Base-by-base conservation (phyloP, 2,329 filamentous ascomycete species). In the Elsinoe necatrix region DNA sequence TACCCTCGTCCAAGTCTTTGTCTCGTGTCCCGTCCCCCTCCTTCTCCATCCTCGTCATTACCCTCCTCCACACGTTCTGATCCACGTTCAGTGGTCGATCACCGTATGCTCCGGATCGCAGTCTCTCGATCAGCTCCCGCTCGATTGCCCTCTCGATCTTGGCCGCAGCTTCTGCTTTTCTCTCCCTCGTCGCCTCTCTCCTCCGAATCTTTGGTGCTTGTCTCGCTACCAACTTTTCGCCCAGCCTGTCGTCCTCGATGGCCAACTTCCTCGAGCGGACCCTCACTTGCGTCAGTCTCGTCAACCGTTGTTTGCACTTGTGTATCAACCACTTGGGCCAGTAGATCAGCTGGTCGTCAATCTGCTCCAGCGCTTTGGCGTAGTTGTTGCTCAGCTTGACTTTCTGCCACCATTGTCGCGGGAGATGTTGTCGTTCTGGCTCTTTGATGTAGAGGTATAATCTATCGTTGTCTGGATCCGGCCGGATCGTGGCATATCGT, bases 391-490 rank as follows among this genome's bases (percentile, higher is more conserved):
- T 89, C 31, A 98, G 78, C 68, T 90, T 88, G 69, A 96, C 89
- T 64, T 86, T 84, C 75, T 97, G 90, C 93, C 93, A 98, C 75
- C 92, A 84, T 73, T 95, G 95, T 58, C 83, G 85, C 1, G 92
- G 93, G 73, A 92, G 81, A 71, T 91, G 92, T 11, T 86, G 80
- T 60, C 93, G 87, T 76, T 95, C 90, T 63, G 91, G 82, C 3
- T 89, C 93, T 77, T 96, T 97, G 80, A 95, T 95, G 79, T 95
- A 97, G 57, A 97, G 84, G 75, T 96, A 97, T 61, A 97, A 80
- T 7, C 83, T 83, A 61, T 88, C 87, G 55, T 88, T 91, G 60
- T 84, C 75, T 6, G 90, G 86, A 67, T 95, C 84, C 55, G 87
- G 82, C 62, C 92, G 86, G 60, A 97, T 84, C 7, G 92, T 97